Evolutionary conservation across 345 rosid genomes (phyloP).

Genomic region (Lumnitzera racemosa): DNA sequence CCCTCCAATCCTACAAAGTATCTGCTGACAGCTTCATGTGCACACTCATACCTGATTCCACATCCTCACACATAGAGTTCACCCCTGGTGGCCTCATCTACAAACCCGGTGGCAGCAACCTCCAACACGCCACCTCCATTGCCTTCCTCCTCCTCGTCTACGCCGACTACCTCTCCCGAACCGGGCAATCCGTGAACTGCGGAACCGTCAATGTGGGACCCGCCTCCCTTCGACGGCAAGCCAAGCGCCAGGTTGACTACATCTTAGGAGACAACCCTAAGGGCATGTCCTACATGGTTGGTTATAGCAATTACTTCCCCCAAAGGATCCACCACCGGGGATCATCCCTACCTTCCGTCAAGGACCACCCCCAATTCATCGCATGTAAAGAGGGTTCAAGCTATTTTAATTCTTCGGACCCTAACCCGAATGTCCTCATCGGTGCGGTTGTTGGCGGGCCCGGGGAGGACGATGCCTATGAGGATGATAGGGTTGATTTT

Average conservation of each 20-base stretch:
- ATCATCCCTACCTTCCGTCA: conserved; percentile 67
- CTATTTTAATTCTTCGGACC: conserved; percentile 56
- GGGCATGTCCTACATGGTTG: conserved; percentile 90
- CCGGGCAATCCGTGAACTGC: conserved; percentile 58
- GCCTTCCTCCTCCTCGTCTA: conserved; percentile 84
- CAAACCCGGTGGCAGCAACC: conserved; percentile 96
- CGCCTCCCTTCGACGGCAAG: conserved; percentile 54
- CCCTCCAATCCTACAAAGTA: conserved; percentile 69
- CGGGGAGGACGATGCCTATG: conserved; percentile 54
- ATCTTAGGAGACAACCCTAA: conserved; percentile 82
- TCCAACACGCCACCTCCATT: conserved; percentile 85
- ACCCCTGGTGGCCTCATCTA: conserved; percentile 87
- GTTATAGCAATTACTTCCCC: conserved; percentile 65
- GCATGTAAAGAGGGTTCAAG: conserved; percentile 71
- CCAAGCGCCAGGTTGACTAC: conserved; percentile 85
- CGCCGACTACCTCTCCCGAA: conserved; percentile 62
- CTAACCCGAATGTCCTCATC: conserved; percentile 60
- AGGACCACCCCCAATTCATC: conserved; percentile 50
- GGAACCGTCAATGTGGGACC: conserved; percentile 47
- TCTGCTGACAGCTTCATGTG: conserved; percentile 98
- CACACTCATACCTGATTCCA: conserved; percentile 66
- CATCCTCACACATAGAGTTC: conserved; percentile 61
- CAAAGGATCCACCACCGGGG: conserved; percentile 89
- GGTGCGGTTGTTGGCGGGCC: conserved; percentile 98
- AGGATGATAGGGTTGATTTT: conserved; percentile 61